A percentile compares a stretch with the other conserved stretches of the same genome.
Conservation (phyloP, 768 basidiomycete species). For the Agrocybe praecox region DNA sequence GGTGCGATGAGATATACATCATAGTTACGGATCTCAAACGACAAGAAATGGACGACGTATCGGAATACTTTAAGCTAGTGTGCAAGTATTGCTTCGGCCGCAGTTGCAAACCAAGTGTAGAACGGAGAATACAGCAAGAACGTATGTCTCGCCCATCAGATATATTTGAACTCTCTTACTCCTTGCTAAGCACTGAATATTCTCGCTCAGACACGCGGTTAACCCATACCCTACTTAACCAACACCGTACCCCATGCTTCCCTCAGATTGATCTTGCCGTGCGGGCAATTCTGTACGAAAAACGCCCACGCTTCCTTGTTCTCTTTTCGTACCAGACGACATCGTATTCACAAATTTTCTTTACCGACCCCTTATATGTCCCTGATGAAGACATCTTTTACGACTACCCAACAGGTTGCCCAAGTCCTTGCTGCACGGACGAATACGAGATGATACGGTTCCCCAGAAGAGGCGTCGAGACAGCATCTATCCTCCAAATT, state of each 20-base stretch:
- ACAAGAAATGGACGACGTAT: slow-evolving; percentile 80
- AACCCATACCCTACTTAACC: slow-evolving; percentile 64
- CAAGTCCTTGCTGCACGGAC: slow-evolving; percentile 77
- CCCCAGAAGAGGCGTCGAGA: slow-evolving; percentile 63
- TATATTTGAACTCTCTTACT: too few relatives aligned
- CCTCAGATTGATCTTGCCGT: slow-evolving; percentile 81
- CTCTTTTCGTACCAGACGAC: slow-evolving; percentile 81
- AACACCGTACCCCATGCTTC: slow-evolving; percentile 77
- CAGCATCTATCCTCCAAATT: slow-evolving; percentile 63
- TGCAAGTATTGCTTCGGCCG: slow-evolving; percentile 66
- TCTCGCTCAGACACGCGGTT: slow-evolving; percentile 58
- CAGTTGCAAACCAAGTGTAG: slow-evolving; percentile 65
- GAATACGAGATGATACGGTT: slow-evolving; percentile 86
- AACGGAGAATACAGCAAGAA: slow-evolving; percentile 68
- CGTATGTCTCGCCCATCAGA: slow-evolving; percentile 46
- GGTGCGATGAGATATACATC: slow-evolving; percentile 78
- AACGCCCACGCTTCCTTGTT: slow-evolving; percentile 74
- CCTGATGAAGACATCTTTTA: slow-evolving; percentile 73
- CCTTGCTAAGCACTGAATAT: too few relatives aligned
- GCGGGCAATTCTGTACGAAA: slow-evolving; percentile 76
- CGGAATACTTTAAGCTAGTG: slow-evolving; percentile 78
- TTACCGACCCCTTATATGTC: slow-evolving; percentile 71
- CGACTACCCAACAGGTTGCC: slow-evolving; percentile 80
- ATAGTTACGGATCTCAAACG: slow-evolving; percentile 80
- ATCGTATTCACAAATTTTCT: slow-evolving; percentile 81